Percentiles rank a stretch among this genome's conserved stretches.
phyloP scores from a whole-genome alignment of 306 rosid species.

The Trifolium dubium region DNA sequence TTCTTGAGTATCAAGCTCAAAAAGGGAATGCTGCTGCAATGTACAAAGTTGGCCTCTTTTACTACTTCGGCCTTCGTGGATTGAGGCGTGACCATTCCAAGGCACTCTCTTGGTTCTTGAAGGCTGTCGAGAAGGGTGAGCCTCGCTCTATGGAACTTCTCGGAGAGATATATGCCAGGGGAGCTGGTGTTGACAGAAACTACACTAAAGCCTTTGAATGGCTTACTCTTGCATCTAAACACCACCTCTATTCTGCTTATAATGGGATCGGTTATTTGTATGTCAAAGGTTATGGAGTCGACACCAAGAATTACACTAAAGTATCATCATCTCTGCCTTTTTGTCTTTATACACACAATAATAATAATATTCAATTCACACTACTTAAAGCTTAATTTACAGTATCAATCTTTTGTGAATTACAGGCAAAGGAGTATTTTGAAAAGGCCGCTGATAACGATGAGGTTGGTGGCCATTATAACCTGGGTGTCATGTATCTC shows the following conservation, averaged over 20 bases:
- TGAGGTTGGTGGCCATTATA: conserved; percentile 87
- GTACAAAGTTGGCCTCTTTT: conserved; percentile 94
- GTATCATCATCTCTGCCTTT: conserved; percentile 46
- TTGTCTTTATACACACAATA: neutral
- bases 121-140: conserved; percentile 95
- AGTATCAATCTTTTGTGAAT: conserved; percentile 5
- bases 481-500: conserved; percentile 91
- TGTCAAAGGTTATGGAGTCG: conserved; percentile 93
- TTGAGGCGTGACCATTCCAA: conserved; percentile 88
- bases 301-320: conserved; percentile 83
- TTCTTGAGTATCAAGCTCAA: conserved; percentile 93
- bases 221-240: conserved; percentile 88
- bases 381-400: conserved; percentile 2
- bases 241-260: conserved; percentile 79
- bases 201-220: conserved; percentile 91
- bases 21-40: conserved; percentile 93
- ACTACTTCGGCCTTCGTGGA: conserved; percentile 94
- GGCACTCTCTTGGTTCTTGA: conserved; percentile 84
- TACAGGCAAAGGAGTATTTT: conserved; percentile 92
- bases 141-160: conserved; percentile 95
- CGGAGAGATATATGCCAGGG: conserved; percentile 95
- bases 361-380: neutral
- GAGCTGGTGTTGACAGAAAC: conserved; percentile 94
- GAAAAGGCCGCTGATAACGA: conserved; percentile 87
- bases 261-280: conserved; percentile 96